Percentiles rank a stretch among this genome's conserved stretches.
phyloP scores from a whole-genome alignment of 352 stramenopile genomes.

The Thraustochytrium striatum region DNA sequence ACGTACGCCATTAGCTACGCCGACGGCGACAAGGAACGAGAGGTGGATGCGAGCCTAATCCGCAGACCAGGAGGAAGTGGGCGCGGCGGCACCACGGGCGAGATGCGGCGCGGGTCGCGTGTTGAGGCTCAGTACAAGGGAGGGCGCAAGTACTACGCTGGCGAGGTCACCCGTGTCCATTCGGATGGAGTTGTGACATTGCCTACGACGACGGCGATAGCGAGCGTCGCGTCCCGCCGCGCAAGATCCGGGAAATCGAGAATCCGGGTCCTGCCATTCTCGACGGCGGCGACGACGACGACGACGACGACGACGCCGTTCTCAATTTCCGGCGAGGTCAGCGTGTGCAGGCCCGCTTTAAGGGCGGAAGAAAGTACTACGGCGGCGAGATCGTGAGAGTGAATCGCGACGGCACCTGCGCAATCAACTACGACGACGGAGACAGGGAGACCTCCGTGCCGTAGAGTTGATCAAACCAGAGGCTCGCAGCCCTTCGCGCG shows the following conservation, averaged over 20 bases:
- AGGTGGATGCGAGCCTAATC: slow-evolving; percentile 44
- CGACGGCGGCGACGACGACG: not conserved
- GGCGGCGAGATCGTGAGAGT: slow-evolving; percentile 62
- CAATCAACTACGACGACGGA: slow-evolving; percentile 67
- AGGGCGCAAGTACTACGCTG: slow-evolving; percentile 67
- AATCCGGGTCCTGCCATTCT: too few relatives aligned
- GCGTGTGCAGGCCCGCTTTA: slow-evolving; percentile 59
- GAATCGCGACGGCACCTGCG: slow-evolving; percentile 63
- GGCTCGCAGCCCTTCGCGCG: too few relatives aligned
- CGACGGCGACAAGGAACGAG: slow-evolving; percentile 55
- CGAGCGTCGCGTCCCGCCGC: slow-evolving; percentile 58
- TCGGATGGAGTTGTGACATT: slow-evolving; percentile 68
- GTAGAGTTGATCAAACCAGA: too few relatives aligned
- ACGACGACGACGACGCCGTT: slow-evolving; percentile 56
- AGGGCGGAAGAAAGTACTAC: slow-evolving; percentile 63
- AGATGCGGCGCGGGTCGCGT: too few relatives aligned
- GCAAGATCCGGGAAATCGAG: too few relatives aligned
- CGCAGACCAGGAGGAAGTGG: too few relatives aligned
- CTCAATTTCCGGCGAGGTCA: slow-evolving; percentile 50
- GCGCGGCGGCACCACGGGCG: too few relatives aligned
- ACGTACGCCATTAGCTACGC: slow-evolving; percentile 52
- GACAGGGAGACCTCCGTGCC: slow-evolving; percentile 66
- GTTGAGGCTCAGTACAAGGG: slow-evolving; percentile 67
- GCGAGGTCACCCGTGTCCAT: slow-evolving; percentile 62
- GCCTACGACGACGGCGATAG: slow-evolving; percentile 71